Conservation (phyloP, 1,139 yeast species). For the Saccharomyces pastorianus region DNA sequence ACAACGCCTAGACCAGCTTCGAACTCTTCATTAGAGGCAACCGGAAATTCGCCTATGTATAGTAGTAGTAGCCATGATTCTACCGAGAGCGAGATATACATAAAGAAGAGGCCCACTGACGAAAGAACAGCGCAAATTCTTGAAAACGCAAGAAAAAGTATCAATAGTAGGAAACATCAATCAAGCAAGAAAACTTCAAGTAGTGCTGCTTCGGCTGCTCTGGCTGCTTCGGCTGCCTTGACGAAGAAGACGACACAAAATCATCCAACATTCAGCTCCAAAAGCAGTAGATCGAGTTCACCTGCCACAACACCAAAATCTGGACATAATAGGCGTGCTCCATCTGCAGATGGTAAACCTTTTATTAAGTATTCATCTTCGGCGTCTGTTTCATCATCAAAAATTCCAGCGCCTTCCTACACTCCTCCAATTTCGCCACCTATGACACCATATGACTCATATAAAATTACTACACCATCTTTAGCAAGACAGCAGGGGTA, state of each 20-base stretch:
- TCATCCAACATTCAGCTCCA: background rate
- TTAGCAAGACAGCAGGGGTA: background rate
- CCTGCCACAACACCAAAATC: background rate
- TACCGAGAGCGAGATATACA: conserved; percentile 4
- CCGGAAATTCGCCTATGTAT: background rate
- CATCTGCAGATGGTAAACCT: conserved; percentile 5
- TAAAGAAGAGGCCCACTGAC: conserved; percentile 16
- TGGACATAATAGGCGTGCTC: background rate
- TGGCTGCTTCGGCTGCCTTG: conserved; percentile 6
- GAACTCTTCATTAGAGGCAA: background rate
- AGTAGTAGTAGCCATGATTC: conserved; percentile 15
- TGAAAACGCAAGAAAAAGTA: conserved; percentile 23
- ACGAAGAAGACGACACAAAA: conserved; percentile 4
- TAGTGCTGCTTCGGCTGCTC: conserved; percentile 25
- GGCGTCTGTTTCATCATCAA: conserved; percentile 8
- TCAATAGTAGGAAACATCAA: conserved; percentile 19
- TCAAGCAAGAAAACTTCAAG: conserved; percentile 16
- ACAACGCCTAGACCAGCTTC: background rate
- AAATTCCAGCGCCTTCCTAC: background rate
- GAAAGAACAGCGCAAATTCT: conserved; percentile 29
- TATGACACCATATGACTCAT: conserved; percentile 3
- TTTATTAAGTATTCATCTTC: conserved; percentile 8
- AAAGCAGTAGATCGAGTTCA: background rate
- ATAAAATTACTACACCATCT: conserved; percentile 2
- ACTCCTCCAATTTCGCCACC: background rate